A percentile compares a stretch with the other conserved stretches of the same genome.
Evolutionary conservation across 2,329 filamentous ascomycete species (phyloP).

Genomic region (Penicillium psychrosexuale): DNA sequence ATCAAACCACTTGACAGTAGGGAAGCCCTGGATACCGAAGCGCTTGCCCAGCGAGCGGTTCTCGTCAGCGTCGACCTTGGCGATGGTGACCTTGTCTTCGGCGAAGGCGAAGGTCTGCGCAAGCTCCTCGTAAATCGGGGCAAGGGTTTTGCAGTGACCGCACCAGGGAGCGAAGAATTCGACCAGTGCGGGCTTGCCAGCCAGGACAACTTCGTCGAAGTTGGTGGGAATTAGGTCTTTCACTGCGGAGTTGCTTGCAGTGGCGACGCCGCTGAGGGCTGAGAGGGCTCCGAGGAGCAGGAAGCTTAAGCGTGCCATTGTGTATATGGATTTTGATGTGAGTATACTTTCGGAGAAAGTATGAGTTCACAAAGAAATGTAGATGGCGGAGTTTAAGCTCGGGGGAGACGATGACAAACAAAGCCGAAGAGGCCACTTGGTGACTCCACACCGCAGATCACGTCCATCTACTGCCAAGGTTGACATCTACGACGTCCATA

Average conservation of each 20-base stretch:
- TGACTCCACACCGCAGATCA: conserved; percentile 22
- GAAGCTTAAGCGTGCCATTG: conserved; percentile 47
- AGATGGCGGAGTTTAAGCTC: conserved; percentile 6
- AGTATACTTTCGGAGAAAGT: not conserved
- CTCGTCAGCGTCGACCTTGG: conserved; percentile 92
- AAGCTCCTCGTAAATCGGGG: conserved; percentile 91
- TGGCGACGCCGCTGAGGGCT: conserved; percentile 54
- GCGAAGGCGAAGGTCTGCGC: conserved; percentile 69
- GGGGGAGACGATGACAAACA: conserved; percentile 24
- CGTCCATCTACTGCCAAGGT: not conserved
- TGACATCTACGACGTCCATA: conserved; percentile 3
- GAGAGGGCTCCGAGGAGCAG: conserved; percentile 48
- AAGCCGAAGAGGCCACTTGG: conserved; percentile 35
- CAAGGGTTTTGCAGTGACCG: conserved; percentile 97
- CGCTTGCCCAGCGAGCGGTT: conserved; percentile 79
- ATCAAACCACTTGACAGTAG: conserved; percentile 96
- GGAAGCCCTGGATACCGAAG: conserved; percentile 90
- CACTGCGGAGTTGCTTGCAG: conserved; percentile 72
- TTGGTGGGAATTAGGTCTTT: conserved; percentile 85
- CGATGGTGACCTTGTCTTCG: conserved; percentile 76
- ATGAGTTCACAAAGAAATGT: not conserved
- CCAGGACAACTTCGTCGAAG: conserved; percentile 85
- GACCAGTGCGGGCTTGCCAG: conserved; percentile 90
- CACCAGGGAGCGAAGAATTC: conserved; percentile 99
- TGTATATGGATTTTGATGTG: conserved; percentile 14